Base-by-base conservation (phyloP, 1,139 yeast species). In the Blastobotrys illinoisensis region DNA sequence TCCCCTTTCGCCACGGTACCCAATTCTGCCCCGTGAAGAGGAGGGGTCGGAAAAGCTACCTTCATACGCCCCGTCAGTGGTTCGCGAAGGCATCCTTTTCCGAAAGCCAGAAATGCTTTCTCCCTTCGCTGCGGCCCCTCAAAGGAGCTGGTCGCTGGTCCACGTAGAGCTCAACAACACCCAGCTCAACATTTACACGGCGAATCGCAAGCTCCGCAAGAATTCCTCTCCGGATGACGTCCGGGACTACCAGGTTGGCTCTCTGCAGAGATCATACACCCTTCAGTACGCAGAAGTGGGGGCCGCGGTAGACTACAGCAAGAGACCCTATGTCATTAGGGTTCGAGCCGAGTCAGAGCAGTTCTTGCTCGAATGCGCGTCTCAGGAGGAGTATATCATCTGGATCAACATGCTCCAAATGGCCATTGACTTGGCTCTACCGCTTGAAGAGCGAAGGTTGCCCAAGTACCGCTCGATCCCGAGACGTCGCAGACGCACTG, bases 271-370 rank as follows among this genome's bases (percentile, higher is more conserved):
- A n/a, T 56, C 85, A 0, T 86, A 81, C 67, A 82, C 90, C 3
- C 73, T 86, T 50, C 95, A 86, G 67, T 81, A 84, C 66, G 85
- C 88, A 20, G 81, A 77, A 60, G 68, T 84, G 20, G 95, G 95
- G 0, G 71, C 84, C 19, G 93, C 93, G 0, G 70, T 78, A 5
- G 95, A 86, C 67, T 86, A 86, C 68, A 76, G 74, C 55, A 86
- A 86, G 67, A 75, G 77, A 51, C 73, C 77, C 16, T 76, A 80
- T 65, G 85, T 81, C 1, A 68, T 86, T 48, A 72, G 95, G 48
- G 64, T 86, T 18, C 77, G 93, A 24, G 76, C 81, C 13, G 93
- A 86, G 67, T 79, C 80, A 49, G 88, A 84, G 67, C 95, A 86
- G 67, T 74, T 85, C 52, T 68, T 86, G 53, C 60, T 86, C 9